Base-by-base conservation (phyloP, 1,139 yeast species). In the Saccharomyces hybrid region DNA sequence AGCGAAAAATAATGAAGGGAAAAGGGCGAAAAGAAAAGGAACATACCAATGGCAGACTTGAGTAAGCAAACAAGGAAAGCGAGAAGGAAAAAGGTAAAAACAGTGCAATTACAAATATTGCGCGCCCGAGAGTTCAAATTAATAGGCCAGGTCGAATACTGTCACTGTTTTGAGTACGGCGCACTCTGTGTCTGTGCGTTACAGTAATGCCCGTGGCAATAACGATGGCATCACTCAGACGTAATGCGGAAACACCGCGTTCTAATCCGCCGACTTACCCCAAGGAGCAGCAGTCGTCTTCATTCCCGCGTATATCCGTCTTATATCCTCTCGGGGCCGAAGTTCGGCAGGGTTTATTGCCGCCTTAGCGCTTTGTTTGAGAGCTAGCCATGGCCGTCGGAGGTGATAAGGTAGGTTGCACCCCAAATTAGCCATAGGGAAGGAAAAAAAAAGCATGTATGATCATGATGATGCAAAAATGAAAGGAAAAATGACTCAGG, bases 381-480 rank as follows among this genome's bases (percentile, higher is more conserved):
- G 38, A 1, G 14, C 13, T 19, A 9, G 44, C 25, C 44, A 16
- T 8, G n/a, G 44, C 44, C 44, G 44, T 38, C 44, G 5, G 4
- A 19, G 26, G n/a, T n/a, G 44, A 38, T 38, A 38, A 38, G 44
- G 26, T 38, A n/a, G n/a, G 44, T 38, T 38, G 44, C 44, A 38
- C 44, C 44, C 44, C 44, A n/a, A 38, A 38, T 38, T 16, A 38
- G 44, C 44, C 44, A 38, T 38, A 13, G 25, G 16, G 44, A 38
- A 38, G 23, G 19, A 38, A 38, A 19, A 38, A 38, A 38, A 38
- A 38, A 38, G 23, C 23, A 38, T 38, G 23, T 38, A 38, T 38
- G 44, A 38, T 38, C 44, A 38, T 38, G 44, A 38, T 38, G 44
- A 38, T 38, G 44, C 44, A 38, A 38, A 38, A 38, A 38, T 38